phyloP scores from a whole-genome alignment of 2,329 filamentous ascomycete species.

The Whalleya microplaca region DNA sequence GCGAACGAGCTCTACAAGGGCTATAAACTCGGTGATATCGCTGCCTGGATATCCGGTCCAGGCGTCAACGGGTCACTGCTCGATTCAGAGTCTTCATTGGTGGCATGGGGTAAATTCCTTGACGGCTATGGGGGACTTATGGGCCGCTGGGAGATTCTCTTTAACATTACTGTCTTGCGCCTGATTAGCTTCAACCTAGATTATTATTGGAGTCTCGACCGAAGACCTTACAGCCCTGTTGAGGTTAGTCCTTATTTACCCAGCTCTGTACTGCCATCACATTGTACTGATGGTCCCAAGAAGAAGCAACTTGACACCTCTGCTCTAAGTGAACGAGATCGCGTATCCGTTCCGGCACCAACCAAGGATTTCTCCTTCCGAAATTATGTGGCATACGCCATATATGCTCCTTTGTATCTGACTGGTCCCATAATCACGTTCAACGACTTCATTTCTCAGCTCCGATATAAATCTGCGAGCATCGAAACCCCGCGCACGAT shows the following conservation, averaged over 20 bases:
- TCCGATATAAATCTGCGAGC: constrained; percentile 71
- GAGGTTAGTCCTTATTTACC: constrained; percentile 67
- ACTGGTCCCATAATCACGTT: constrained; percentile 94
- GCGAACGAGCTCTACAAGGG: constrained; percentile 84
- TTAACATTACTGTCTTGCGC: constrained; percentile 92
- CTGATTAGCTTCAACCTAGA: constrained; percentile 97
- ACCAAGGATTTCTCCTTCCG: constrained; percentile 74
- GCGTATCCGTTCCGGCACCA: constrained; percentile 75
- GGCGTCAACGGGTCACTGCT: constrained; percentile 38
- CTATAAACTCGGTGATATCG: constrained; percentile 71
- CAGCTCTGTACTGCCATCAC: neutral
- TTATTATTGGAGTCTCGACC: constrained; percentile 87
- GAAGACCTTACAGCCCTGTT: constrained; percentile 65
- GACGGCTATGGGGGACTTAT: constrained; percentile 85
- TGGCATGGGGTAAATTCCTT: constrained; percentile 70
- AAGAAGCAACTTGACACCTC: constrained; percentile 95
- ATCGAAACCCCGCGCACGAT: constrained; percentile 72
- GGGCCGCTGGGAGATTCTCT: constrained; percentile 92
- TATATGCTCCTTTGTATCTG: constrained; percentile 93
- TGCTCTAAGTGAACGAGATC: constrained; percentile 85
- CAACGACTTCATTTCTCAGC: constrained; percentile 95
- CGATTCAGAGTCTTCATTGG: constrained; percentile 48
- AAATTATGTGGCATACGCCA: constrained; percentile 85
- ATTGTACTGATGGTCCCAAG: constrained; percentile 71
- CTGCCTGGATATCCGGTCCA: constrained; percentile 50